Conservation (phyloP, 129 eudicot genomes). For the Centaurea solstitialis region DNA sequence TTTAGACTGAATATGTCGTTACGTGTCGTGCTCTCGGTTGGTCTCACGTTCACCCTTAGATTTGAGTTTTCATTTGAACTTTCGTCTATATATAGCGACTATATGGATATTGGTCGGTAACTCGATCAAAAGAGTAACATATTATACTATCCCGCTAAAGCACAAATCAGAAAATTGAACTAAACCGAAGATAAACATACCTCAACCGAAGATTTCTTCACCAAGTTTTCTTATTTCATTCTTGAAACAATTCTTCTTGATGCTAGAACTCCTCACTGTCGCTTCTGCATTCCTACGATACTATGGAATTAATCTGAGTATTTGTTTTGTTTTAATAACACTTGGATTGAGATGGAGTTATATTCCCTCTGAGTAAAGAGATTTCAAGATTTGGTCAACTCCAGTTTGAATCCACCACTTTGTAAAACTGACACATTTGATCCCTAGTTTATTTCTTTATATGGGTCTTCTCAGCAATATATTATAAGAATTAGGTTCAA, state of each 20-base stretch:
- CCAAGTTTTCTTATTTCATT: background rate
- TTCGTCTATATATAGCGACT: too few relatives aligned
- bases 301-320: background rate
- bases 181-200: background rate
- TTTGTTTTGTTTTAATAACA: too few relatives aligned
- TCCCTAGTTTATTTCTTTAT: background rate
- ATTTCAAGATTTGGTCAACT: too few relatives aligned
- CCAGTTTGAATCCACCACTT: background rate
- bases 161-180: background rate
- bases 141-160: background rate
- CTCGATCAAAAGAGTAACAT: too few relatives aligned
- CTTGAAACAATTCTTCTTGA: background rate
- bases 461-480: too few relatives aligned
- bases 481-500: too few relatives aligned
- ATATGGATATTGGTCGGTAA: too few relatives aligned
- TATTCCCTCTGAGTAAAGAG: background rate
- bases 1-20: too few relatives aligned
- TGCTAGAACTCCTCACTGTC: background rate
- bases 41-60: too few relatives aligned
- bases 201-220: background rate
- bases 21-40: too few relatives aligned
- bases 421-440: background rate
- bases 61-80: too few relatives aligned
- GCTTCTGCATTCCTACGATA: background rate
- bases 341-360: background rate